Evolutionary conservation across 257 asterid species (phyloP), one percentile per base, ranked within the genome.

Genomic region (Capsicum chinense): DNA sequence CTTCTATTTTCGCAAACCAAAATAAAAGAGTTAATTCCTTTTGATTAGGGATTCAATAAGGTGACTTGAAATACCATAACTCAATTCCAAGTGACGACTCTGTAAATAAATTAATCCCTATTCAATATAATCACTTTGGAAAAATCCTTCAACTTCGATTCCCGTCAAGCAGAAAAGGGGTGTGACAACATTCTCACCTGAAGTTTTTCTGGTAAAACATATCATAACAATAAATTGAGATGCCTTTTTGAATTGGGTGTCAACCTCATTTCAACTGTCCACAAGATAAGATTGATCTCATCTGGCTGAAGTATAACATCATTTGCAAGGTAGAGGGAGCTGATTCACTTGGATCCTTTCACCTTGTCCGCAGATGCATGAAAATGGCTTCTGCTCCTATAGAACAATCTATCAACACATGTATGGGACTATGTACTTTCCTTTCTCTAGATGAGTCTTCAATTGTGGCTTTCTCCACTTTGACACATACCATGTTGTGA

Each of bases 401-500:
- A 78, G 62, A 57, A 78, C 69, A 81, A 83, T 66, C 89, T 90
- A 96, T 50, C 94, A 94, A 86, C 88, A 91, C 86, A 63, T 92
- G 93, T n/a, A 94, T 93, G 79, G 33, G 33, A 94, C 90, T 88
- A 97, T 93, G 83, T 97, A 95, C 92, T 95, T 95, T 54, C 99
- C 99, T 88, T 93, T 95, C 33, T 97, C 98, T 59, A 97, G 91
- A 89, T 39, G 93, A 12, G 99, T 97, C 91, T 97, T 97, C 88
- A 92, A 79, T 87, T 93, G 92, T 73, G 98, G 98, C 73, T 93
- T 95, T 87, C 88, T 88, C 93, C 95, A 90, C 85, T 86, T 92
- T 7, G 91, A 80, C 79, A 88, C 87, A 52, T 90, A 64, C 95
- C 94, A 91, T 79, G 44, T 85, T 44, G 85, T 60, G 17, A 26